Evolutionary conservation across 768 basidiomycete genomes (phyloP), one percentile per base, ranked within the genome.

Genomic region (Crassisporium funariophilum): DNA sequence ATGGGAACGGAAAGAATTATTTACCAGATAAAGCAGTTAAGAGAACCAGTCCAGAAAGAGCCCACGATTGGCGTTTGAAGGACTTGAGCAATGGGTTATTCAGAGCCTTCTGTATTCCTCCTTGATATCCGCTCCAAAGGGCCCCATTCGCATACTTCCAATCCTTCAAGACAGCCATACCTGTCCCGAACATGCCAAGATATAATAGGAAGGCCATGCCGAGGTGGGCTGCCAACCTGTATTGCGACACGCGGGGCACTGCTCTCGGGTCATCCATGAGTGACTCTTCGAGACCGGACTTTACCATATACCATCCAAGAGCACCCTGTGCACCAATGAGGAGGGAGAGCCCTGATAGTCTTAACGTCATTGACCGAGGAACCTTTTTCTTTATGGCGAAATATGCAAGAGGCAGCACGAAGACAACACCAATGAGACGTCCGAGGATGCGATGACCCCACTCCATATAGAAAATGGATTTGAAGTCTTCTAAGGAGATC

Each of bases 261-360:
- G 89, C 85, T 12, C 86, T 87, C 3, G 89, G 88, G 6, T 79
- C 85, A 5, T 84, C 78, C 70, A 98, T 76, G 43, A 91, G 73
- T 9, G 88, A 79, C 43, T 90, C 82, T 57, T 94, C 88, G 9
- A 99, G 75, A 1, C 97, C 97, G 10, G 94, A 98, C 65, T 95
- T 88, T 45, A 99, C 97, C 97, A 99, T 99, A 74, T 98, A 98
- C 97, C 97, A 99, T 20, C 97, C 97, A 15, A 99, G 76, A 15
- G 81, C 76, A 36, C 97, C 97, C 67, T 99, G 94, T 15, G 82
- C 84, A 21, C 94, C 97, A 41, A 99, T 86, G 23, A 98, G 80
- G 0, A 83, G 60, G 0, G 86, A 88, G 53, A 98, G 77, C 2
- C 81, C 85, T 11, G 79, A 66, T 17, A 97, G 79, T 51, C 82